These are phyloP conservation scores for Exophiala calicioides DNA, from an alignment of 2,329 filamentous ascomycete species.

Conservation along the genomic window DNA sequence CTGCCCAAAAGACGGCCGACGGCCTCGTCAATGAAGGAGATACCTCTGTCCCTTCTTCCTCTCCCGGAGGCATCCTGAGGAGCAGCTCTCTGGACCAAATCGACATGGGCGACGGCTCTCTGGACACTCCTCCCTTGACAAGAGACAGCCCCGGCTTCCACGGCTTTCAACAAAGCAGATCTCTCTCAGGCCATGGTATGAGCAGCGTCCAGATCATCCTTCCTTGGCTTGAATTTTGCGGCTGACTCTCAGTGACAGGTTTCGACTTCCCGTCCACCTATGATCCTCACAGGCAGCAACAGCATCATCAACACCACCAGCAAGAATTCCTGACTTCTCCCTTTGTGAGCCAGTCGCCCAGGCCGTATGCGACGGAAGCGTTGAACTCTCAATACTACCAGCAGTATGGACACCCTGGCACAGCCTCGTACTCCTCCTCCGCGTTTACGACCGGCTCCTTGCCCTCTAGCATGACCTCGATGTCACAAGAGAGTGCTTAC, in stretches of 20 bases:
- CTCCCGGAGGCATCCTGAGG: slow-evolving; percentile 33
- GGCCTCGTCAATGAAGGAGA: slow-evolving; percentile 43
- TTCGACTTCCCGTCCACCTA: slow-evolving; percentile 15
- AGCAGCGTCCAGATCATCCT: background rate
- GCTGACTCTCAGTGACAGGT: slow-evolving; percentile 17
- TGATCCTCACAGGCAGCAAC: slow-evolving; percentile 7
- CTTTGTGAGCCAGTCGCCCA: slow-evolving; percentile 8
- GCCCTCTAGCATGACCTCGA: slow-evolving; percentile 8
- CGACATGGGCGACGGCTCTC: slow-evolving; percentile 8
- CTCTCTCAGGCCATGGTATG: slow-evolving; percentile 16
- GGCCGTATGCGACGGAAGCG: slow-evolving; percentile 13
- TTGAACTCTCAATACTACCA: slow-evolving; percentile 19
- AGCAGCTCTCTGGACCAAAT: slow-evolving; percentile 23
- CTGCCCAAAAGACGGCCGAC: slow-evolving; percentile 46
- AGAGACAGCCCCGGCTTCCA: slow-evolving; percentile 17
- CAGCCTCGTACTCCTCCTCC: slow-evolving; percentile 12
- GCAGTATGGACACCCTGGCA: slow-evolving; percentile 8
- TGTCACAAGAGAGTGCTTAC: slow-evolving; percentile 17
- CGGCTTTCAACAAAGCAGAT: slow-evolving; percentile 12
- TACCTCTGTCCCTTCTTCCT: slow-evolving; percentile 53
- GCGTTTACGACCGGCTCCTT: slow-evolving; percentile 13
- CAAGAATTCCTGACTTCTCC: slow-evolving; percentile 13
- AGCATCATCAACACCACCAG: slow-evolving; percentile 6
- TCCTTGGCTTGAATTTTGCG: background rate
- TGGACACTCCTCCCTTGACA: slow-evolving; percentile 14